Base-by-base conservation (phyloP, 805 yeast species). In the Barnettozyma wickerhamii region DNA sequence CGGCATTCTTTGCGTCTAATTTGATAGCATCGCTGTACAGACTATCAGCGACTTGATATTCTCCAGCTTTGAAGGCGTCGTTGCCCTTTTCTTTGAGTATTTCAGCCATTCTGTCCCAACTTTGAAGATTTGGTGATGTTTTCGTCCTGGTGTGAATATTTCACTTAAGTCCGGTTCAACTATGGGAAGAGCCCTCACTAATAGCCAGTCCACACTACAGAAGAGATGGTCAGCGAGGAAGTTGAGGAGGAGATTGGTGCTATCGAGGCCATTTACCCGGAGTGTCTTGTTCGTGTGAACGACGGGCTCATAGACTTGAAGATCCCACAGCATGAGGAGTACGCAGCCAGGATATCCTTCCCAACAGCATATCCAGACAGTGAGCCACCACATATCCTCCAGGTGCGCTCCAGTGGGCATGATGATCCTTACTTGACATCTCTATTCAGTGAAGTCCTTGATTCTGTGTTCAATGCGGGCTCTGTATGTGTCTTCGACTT, bases 201-300 rank as follows among this genome's bases (percentile, higher is more conserved):
- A n/a, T n/a, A n/a, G n/a, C n/a, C n/a, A n/a, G n/a, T n/a, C n/a
- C n/a, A n/a, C n/a, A n/a, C n/a, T n/a, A 14, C 24, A 9, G 18
- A 10, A 26, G 10, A 19, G 7, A 49, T 52, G 55, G 30, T 51
- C n/a, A 58, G 65, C 1, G 74, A 74, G 45, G 84, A 80, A 26
- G 63, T 84, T 6, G 56, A 56, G 17, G 93, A 87, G 40, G 99
- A 91, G 55, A 62, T 87, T 15, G 79, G 75, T 30, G 91, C 96
- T 10, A 79, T 91, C 10, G 84, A 86, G 41, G 93, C 96, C 4
- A 91, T 93, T 10, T 91, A 78, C 55, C 96, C 95, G 1, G 84
- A 72, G 13, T 69, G 77, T 30, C 58, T 79, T 27, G 60, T 63
- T 4, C 51, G 49, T 10, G 52, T 62, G 19, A 60, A 62, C 19